Percentiles rank a stretch among this genome's conserved stretches.
These are phyloP conservation scores for Calocera cornea DNA, from an alignment of 768 basidiomycete genomes.

Conservation along the genomic window DNA sequence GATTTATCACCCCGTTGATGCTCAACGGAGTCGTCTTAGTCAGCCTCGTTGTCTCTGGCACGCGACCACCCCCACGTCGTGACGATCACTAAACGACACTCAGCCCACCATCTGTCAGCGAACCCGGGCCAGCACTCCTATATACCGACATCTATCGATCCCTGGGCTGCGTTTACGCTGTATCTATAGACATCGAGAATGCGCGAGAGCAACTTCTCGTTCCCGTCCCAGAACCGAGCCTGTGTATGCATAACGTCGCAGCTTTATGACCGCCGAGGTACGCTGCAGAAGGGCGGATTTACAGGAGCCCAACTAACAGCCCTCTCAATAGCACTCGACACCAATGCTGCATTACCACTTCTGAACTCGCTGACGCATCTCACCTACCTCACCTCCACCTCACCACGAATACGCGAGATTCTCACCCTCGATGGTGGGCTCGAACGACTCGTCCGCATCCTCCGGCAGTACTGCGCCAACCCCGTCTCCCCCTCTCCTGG, in stretches of 20 bases:
- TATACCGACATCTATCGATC: conserved; percentile 3
- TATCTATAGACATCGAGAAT: conserved; percentile 30
- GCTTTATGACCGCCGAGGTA: conserved; percentile 88
- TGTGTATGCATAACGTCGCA: conserved; percentile 89
- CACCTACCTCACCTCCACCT: conserved; percentile 91
- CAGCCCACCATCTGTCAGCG: not conserved
- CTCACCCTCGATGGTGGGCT: conserved; percentile 97
- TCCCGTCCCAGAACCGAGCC: conserved; percentile 88
- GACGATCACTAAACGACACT: not conserved
- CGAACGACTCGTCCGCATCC: conserved; percentile 83
- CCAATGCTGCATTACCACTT: conserved; percentile 47
- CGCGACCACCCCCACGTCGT: not conserved
- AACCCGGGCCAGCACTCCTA: not conserved
- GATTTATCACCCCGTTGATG: not conserved
- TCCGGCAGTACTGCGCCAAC: conserved; percentile 74
- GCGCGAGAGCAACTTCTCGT: conserved; percentile 92
- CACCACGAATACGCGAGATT: conserved; percentile 93
- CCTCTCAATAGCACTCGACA: conserved; percentile 33
- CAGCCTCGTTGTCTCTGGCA: conserved; percentile 5
- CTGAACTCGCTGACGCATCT: conserved; percentile 94
- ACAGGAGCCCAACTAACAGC: not conserved
- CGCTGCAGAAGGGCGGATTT: conserved; percentile 15
- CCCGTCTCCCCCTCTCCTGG: conserved; percentile 26
- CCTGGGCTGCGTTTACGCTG: not conserved
- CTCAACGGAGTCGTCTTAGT: not conserved